Evolutionary conservation across 257 asterid genomes (phyloP).

Genomic region (Forsythia suspensa): DNA sequence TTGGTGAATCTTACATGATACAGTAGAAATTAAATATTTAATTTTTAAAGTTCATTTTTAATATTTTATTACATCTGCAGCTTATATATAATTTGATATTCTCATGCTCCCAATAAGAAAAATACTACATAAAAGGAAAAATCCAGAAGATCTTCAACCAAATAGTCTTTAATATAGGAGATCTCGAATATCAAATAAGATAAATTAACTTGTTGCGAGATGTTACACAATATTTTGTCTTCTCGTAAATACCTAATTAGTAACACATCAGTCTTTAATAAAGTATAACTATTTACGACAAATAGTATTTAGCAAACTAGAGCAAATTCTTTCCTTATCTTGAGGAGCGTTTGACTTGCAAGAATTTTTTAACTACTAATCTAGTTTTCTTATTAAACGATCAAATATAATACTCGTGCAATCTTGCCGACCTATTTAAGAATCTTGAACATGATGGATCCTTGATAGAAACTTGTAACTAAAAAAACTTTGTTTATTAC

Average conservation of each 20-base stretch:
- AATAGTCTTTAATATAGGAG: background rate
- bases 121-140: background rate
- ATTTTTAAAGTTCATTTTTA: background rate
- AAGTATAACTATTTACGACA: no score
- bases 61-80: background rate
- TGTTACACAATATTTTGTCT: background rate
- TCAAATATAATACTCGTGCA: no score
- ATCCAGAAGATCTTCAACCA: background rate
- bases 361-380: background rate
- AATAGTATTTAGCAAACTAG: no score
- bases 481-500: background rate
- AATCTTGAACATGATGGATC: background rate
- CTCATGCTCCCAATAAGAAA: background rate
- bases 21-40: background rate
- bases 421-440: background rate
- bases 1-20: slow-evolving; percentile 8
- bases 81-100: background rate
- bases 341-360: background rate
- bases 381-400: no score
- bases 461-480: background rate
- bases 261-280: no score
- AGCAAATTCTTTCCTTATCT: background rate
- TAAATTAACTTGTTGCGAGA: background rate
- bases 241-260: no score
- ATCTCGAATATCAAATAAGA: background rate